Base-by-base conservation (phyloP, 352 stramenopile species). In the Pythium brachiatum region DNA sequence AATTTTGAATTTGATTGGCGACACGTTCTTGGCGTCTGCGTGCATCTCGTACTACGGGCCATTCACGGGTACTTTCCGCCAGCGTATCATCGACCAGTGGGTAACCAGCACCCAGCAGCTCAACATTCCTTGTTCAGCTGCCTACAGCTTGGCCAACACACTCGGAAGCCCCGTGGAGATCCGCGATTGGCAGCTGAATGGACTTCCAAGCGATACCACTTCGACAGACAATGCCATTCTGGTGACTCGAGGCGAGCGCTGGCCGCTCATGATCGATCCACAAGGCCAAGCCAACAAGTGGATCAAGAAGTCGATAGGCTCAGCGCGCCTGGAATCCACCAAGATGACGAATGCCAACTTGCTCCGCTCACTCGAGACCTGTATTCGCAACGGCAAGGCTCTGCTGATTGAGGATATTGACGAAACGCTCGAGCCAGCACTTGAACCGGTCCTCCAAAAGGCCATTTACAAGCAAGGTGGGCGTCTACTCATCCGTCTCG, bases 251-350 rank as follows among this genome's bases (percentile, higher is more conserved):
- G 90, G 91, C 21, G 79, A 96, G 60, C 84, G 94, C 0, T 98
- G 94, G 94, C 94, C 94, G 2, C 68, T 98, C 7, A 98, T 98
- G 91, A 98, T 98, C 57, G 93, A 98, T 29, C 93, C 93, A 4
- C 93, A 98, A 39, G 88, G 86, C 4, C 93, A 98, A 73, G 93
- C 92, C 4, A 98, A 97, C 76, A 92, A 96, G 58, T 98, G 93
- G 93, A 90, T 98, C 57, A 97, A 98, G 63, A 97, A 96, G 55
- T 95, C 86, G 5, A 69, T 92, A 16, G 72, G 79, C 0, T 38
- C 64, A 0, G 72, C 72, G 16, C 76, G 81, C 7, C 72, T 97
- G 0, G 83, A 96, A 41, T 78, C 76, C 2, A 96, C 89, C 4
- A 97, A 95, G 60, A 96, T 97, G 88, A 96, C 83, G 29, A 93